A percentile compares a stretch with the other conserved stretches of the same genome.
phyloP scores from a whole-genome alignment of 306 rosid species.

The Dryas alaskensis region DNA sequence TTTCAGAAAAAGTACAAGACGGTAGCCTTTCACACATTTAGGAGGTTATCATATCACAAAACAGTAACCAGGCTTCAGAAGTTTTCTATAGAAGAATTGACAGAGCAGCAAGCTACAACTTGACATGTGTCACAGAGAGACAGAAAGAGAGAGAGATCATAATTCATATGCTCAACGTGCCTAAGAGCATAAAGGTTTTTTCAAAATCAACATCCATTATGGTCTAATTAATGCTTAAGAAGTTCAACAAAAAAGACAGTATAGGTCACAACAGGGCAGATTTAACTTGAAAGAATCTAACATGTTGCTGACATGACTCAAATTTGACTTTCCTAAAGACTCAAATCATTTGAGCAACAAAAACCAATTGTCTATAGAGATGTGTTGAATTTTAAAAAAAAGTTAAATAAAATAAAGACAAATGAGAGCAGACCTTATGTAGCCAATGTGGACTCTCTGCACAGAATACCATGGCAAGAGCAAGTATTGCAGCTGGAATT shows the following conservation, averaged over 20 bases:
- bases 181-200: not conserved
- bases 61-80: not conserved
- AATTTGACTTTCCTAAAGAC: not conserved
- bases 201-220: not conserved
- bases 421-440: conserved; percentile 55
- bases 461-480: conserved; percentile 71
- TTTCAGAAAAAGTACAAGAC: not conserved
- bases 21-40: not conserved
- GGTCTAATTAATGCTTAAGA: not conserved
- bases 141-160: not conserved
- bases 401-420: not conserved
- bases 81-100: not conserved
- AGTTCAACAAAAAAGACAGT: not conserved
- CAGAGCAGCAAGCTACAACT: not conserved
- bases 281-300: not conserved
- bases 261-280: not conserved
- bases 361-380: not conserved
- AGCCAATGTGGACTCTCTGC: conserved; percentile 97
- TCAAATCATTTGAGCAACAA: not conserved
- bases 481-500: conserved; percentile 80
- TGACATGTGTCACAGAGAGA: not conserved
- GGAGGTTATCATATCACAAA: not conserved
- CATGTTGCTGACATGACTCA: not conserved
- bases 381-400: not conserved
- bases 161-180: not conserved